Evolutionary conservation across 2,329 filamentous ascomycete genomes (phyloP), one percentile per base, ranked within the genome.

Genomic region (Blumeriella jaapii): DNA sequence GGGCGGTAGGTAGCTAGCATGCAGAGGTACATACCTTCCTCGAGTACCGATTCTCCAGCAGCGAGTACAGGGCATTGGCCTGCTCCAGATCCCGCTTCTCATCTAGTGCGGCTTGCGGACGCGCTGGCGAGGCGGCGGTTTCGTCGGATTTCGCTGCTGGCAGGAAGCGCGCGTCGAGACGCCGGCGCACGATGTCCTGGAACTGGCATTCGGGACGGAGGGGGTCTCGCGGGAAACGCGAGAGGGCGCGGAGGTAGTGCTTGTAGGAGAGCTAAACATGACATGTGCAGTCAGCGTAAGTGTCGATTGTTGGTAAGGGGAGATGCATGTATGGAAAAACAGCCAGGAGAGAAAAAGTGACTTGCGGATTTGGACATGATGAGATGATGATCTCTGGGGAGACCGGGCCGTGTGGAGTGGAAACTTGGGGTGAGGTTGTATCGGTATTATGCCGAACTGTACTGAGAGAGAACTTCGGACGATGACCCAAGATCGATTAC

Each of bases 121-220:
- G 20, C n/a, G 5, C 13, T 23, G 20, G 6, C 11, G 20, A 11
- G 20, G 11, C 47, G 18, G 15, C 9, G 24, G 3, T 34, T 9
- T 41, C 31, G 4, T 41, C 30, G 4, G 34, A 41, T 2, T 7
- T 16, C 12, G 41, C 39, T 15, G 36, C 34, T n/a, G 46, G 31
- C 7, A 48, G 41, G 38, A 55, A 56, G 20, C 42, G 41, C 25
- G 30, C 41, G 36, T 64, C 60, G 31, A 71, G 54, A 17, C 65
- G 61, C 37, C 61, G 59, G 14, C 55, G 54, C 31, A 80, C 58
- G 20, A 71, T 63, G 45, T 72, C 65, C 49, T 71, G 71, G 46
- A 81, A 65, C 54, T 78, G 73, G 53, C 69, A 64, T 39, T 75
- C 67, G 6, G 75, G 75, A 0, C 77, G 72, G 28, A 81, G 63